phyloP scores from a whole-genome alignment of 768 basidiomycete genomes.

The Lentinus brumalis region DNA sequence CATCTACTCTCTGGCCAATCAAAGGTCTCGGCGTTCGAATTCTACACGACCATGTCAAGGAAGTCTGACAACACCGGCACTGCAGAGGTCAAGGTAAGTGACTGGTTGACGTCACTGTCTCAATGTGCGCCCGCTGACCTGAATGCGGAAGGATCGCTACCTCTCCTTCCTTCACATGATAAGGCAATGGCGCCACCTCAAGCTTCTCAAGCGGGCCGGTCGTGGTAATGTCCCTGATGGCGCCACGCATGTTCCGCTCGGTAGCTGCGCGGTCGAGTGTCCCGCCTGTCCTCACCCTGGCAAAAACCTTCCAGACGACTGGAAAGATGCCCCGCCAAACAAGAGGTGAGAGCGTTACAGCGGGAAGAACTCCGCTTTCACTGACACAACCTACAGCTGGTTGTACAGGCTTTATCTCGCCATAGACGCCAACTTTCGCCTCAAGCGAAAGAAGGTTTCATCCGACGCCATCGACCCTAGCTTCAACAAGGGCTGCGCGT shows the following conservation, averaged over 20 bases:
- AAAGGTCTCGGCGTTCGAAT: conserved; percentile 36
- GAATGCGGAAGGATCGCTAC: conserved; percentile 19
- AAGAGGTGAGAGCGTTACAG: conserved; percentile 7
- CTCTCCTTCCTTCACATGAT: conserved; percentile 14
- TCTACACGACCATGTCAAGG: conserved; percentile 29
- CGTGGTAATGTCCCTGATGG: conserved; percentile 25
- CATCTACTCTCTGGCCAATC: conserved; percentile 36
- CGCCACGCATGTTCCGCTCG: conserved; percentile 2
- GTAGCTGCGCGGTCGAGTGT: conserved; percentile 24
- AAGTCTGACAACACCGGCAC: conserved; percentile 35
- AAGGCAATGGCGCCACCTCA: conserved; percentile 24
- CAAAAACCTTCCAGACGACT: conserved; percentile 19
- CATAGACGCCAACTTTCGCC: conserved; percentile 33
- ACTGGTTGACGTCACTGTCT: too few relatives aligned
- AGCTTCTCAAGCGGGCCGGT: conserved; percentile 23
- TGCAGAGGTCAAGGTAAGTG: neutral
- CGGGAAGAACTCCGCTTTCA: too few relatives aligned
- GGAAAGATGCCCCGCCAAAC: conserved; percentile 5
- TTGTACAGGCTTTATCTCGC: conserved; percentile 28
- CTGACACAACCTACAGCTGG: conserved; percentile 21
- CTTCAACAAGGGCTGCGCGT: conserved; percentile 28
- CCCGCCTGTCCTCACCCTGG: conserved; percentile 28
- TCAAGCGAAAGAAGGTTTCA: conserved; percentile 24
- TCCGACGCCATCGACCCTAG: conserved; percentile 21
- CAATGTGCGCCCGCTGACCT: neutral